phyloP scores from a whole-genome alignment of 2,329 filamentous ascomycete species.

The Cordyceps cicadae region DNA sequence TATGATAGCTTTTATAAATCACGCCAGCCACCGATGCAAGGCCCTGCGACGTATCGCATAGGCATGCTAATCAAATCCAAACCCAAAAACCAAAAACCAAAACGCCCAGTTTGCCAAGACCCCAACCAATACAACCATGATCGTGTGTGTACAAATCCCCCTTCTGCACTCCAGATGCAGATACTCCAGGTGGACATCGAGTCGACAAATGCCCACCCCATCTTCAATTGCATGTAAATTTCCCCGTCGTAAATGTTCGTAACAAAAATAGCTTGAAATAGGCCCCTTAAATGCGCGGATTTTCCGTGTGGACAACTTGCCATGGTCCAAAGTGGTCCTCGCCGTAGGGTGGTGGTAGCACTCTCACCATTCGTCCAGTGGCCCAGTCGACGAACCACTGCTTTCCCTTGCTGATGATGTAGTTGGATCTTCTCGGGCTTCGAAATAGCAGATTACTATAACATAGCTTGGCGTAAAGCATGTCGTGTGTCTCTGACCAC shows the following conservation, averaged over 20 bases:
- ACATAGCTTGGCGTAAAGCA: slow-evolving; percentile 52
- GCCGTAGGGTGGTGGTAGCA: slow-evolving; percentile 47
- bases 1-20: slow-evolving; percentile 3
- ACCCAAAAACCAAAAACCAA: neutral
- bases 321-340: slow-evolving; percentile 40
- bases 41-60: neutral
- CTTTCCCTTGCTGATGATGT: slow-evolving; percentile 48
- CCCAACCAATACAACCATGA: slow-evolving; percentile 2
- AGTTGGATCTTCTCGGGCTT: slow-evolving; percentile 49
- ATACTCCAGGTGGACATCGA: slow-evolving; percentile 2
- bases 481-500: slow-evolving; percentile 48
- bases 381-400: slow-evolving; percentile 53
- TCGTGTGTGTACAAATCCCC: slow-evolving; percentile 3
- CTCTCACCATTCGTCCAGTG: slow-evolving; percentile 46
- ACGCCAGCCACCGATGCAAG: neutral
- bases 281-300: slow-evolving; percentile 32
- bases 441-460: slow-evolving; percentile 50
- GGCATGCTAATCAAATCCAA: neutral
- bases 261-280: neutral
- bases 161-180: neutral
- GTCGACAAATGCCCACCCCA: neutral
- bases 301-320: slow-evolving; percentile 43
- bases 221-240: neutral
- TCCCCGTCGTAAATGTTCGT: slow-evolving; percentile 7
- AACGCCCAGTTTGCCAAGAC: neutral